Percentiles rank a stretch among this genome's conserved stretches.
These are phyloP conservation scores for Diaporthe batatas DNA, from an alignment of 2,329 filamentous ascomycete species.

Conservation along the genomic window DNA sequence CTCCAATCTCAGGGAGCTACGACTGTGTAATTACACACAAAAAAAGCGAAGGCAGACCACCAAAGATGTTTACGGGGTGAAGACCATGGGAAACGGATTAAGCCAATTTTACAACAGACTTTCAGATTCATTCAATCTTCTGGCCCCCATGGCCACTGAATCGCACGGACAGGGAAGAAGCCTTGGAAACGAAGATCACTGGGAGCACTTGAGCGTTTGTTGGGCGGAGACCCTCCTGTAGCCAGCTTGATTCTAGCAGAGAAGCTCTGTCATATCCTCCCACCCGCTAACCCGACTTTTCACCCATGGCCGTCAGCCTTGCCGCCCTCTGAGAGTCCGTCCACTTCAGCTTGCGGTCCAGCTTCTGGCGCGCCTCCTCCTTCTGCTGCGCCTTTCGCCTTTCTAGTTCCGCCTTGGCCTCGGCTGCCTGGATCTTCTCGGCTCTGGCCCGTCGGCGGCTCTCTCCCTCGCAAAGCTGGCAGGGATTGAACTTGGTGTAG, in stretches of 20 bases:
- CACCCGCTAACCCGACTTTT: background rate
- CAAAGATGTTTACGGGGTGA: background rate
- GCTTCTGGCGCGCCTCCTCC: background rate
- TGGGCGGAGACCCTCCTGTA: background rate
- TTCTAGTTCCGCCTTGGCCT: background rate
- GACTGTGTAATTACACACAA: background rate
- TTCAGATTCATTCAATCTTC: background rate
- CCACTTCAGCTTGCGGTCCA: background rate
- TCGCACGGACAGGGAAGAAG: background rate
- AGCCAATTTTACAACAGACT: background rate
- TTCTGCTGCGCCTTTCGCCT: background rate
- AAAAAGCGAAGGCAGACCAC: background rate
- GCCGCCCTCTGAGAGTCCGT: background rate
- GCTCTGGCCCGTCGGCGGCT: background rate
- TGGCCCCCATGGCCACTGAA: background rate
- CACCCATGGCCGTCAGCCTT: background rate
- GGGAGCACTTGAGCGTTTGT: background rate
- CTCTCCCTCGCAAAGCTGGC: background rate
- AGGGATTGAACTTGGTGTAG: constrained; percentile 21
- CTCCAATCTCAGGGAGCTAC: rapidly evolving
- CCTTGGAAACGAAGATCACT: background rate
- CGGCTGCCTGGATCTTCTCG: background rate
- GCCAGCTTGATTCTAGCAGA: no score
- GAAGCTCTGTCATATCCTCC: background rate
- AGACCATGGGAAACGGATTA: background rate